Conservation (phyloP, 2,329 filamentous ascomycete genomes). For the Talaromyces sp. region DNA sequence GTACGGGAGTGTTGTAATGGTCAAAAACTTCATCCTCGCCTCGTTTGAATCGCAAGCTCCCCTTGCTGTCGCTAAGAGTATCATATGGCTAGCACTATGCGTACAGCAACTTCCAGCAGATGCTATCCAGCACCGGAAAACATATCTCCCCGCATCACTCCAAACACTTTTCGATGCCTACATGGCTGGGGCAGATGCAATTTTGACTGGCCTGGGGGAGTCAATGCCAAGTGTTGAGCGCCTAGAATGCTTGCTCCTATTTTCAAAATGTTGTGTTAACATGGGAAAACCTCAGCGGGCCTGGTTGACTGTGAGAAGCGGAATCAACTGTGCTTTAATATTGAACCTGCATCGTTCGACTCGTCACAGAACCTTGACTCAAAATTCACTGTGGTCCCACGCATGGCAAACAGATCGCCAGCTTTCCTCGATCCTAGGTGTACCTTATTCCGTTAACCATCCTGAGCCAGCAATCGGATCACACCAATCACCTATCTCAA, state of each 20-base stretch:
- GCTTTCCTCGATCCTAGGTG: neutral
- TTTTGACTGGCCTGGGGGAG: neutral
- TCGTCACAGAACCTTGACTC: neutral
- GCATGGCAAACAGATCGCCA: neutral
- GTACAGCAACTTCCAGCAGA: slow-evolving; percentile 1
- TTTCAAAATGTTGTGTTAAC: neutral
- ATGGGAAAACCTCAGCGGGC: neutral
- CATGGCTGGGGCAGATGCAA: neutral
- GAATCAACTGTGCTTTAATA: neutral
- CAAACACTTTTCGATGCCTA: neutral
- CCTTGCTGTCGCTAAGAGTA: neutral
- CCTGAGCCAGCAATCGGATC: neutral
- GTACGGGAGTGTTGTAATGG: neutral
- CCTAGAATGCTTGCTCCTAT: neutral
- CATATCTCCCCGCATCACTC: neutral
- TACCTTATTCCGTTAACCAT: neutral
- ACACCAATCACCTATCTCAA: neutral
- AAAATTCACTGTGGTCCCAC: neutral
- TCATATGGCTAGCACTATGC: slow-evolving; percentile 2
- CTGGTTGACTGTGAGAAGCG: neutral
- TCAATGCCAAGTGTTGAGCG: neutral
- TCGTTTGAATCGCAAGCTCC: neutral
- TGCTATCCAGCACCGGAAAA: neutral
- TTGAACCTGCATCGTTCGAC: neutral
- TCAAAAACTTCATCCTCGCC: neutral